These are phyloP conservation scores for Aquilaria agallochum DNA, from an alignment of 441 rosid genomes.

Conservation along the genomic window DNA sequence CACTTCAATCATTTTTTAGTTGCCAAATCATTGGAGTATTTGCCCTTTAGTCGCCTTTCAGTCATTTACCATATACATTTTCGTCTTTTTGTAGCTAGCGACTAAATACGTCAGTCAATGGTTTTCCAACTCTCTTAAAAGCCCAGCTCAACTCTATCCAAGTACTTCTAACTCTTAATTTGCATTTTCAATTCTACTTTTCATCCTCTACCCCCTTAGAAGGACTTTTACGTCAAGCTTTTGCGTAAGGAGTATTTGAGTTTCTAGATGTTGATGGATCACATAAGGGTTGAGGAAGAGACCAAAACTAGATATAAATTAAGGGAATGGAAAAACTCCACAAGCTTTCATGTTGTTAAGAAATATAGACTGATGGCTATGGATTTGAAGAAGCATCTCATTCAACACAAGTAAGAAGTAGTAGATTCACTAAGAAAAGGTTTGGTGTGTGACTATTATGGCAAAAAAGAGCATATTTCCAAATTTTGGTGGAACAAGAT, in stretches of 20 bases:
- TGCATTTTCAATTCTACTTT: no score
- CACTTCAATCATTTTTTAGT: no score
- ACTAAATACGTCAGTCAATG: no score
- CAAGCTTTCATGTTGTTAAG: conserved; percentile 15
- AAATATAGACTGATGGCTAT: conserved; percentile 31
- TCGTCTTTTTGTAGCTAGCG: no score
- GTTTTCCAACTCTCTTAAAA: no score
- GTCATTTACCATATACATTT: no score
- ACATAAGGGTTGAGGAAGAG: conserved; percentile 52
- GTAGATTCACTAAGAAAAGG: conserved; percentile 35
- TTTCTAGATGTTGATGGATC: conserved; percentile 57
- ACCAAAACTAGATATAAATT: conserved; percentile 21
- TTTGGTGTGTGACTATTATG: conserved; percentile 42
- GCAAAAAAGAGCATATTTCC: conserved; percentile 61
- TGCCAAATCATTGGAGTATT: no score
- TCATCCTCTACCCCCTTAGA: conserved; percentile 69
- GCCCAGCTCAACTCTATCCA: no score
- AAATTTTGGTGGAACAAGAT: conserved; percentile 40
- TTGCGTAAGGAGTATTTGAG: conserved; percentile 53
- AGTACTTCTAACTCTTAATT: no score
- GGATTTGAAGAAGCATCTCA: conserved; percentile 31
- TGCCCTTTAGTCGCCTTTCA: no score
- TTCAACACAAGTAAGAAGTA: conserved; percentile 36
- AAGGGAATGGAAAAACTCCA: conserved; percentile 21
- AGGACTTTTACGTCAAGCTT: conserved; percentile 51